A percentile compares a stretch with the other conserved stretches of the same genome.
phyloP scores from a whole-genome alignment of 208 protist genomes.

The Leptomonas pyrrhocoris region DNA sequence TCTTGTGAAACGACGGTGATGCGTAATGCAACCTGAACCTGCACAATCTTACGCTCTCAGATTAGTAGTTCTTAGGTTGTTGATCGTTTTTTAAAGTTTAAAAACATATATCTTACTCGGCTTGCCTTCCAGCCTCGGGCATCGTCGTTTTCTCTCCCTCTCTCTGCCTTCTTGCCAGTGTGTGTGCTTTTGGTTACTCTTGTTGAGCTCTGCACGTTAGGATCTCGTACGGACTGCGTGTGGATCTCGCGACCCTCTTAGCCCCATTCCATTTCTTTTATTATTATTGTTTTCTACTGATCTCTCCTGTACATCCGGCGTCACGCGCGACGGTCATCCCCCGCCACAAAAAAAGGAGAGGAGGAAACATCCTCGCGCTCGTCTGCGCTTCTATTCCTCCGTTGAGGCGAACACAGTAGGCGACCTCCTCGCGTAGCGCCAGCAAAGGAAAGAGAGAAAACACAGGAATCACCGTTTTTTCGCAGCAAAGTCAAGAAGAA shows the following conservation, averaged over 20 bases:
- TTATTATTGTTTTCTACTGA: background rate
- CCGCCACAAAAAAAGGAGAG: background rate
- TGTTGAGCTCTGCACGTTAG: constrained; percentile 16
- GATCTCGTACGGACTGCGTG: constrained; percentile 3
- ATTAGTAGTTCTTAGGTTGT: background rate
- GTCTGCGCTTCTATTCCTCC: background rate
- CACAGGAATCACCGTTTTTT: too few species aligned
- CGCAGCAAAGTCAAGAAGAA: too few species aligned
- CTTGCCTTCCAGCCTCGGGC: background rate
- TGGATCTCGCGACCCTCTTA: background rate
- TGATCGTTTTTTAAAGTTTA: background rate
- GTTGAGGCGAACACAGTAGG: constrained; percentile 3
- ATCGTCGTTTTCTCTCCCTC: background rate
- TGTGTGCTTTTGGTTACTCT: background rate
- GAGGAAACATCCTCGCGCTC: background rate
- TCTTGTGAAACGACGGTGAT: background rate
- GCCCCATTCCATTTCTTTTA: background rate
- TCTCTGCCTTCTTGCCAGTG: constrained; percentile 2
- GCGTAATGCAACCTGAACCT: background rate
- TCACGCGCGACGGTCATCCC: background rate
- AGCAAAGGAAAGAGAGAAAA: too few species aligned
- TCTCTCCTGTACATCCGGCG: background rate
- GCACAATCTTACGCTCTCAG: background rate
- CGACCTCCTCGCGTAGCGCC: too few species aligned
- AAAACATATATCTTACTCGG: background rate